A percentile compares a stretch with the other conserved stretches of the same genome.
Conservation (phyloP, 1,284 basidiomycete genomes). For the Irpex sp. region DNA sequence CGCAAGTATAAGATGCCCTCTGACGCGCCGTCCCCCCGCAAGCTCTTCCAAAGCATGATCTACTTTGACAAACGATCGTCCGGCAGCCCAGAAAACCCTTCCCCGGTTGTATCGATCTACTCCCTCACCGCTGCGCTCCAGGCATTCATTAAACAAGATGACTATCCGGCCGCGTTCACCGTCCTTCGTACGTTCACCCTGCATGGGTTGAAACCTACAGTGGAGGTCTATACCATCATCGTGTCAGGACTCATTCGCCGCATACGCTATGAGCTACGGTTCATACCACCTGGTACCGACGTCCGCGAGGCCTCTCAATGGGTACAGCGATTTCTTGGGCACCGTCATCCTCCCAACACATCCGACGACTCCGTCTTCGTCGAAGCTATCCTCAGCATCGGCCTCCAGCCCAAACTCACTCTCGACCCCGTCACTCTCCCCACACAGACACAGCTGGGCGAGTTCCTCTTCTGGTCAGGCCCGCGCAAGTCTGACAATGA, state of each 20-base stretch:
- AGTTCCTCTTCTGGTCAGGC: background rate
- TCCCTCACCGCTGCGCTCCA: conserved; percentile 40
- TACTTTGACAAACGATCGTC: conserved; percentile 27
- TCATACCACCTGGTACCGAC: background rate
- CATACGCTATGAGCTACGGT: background rate
- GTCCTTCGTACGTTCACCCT: conserved; percentile 30
- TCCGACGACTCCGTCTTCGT: background rate
- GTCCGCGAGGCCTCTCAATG: background rate
- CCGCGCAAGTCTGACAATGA: background rate
- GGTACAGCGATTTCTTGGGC: background rate
- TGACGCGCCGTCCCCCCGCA: conserved; percentile 33
- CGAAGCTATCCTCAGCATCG: background rate
- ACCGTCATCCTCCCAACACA: background rate
- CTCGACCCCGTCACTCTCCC: background rate
- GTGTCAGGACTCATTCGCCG: background rate
- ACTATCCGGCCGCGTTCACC: conserved; percentile 45
- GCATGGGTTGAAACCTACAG: background rate
- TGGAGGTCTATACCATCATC: background rate
- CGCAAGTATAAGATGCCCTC: conserved; percentile 13
- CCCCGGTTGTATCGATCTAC: conserved; percentile 30
- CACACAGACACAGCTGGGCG: background rate
- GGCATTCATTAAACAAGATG: conserved; percentile 37
- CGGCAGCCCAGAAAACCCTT: conserved; percentile 13
- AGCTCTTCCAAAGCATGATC: conserved; percentile 48
- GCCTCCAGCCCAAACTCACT: background rate